A percentile compares a stretch with the other conserved stretches of the same genome.
phyloP scores from a whole-genome alignment of 257 asterid genomes.

The Vinca minor region DNA sequence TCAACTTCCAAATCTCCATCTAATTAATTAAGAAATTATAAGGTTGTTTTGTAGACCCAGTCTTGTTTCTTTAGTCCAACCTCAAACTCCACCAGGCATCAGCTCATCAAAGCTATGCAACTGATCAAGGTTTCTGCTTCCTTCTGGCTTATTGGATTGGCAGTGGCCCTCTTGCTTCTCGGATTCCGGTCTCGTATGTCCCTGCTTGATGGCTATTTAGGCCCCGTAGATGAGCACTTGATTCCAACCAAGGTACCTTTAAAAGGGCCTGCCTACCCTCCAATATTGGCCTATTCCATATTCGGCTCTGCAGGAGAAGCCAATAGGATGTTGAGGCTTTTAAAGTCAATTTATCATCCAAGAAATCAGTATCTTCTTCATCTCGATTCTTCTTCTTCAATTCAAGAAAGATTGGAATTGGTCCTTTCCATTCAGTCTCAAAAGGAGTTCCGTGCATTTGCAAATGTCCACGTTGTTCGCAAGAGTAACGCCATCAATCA shows the following conservation, averaged over 20 bases:
- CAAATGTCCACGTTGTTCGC: constrained; percentile 45
- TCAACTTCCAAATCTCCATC: too few species aligned
- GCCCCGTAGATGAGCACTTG: constrained; percentile 8
- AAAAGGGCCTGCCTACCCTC: constrained; percentile 34
- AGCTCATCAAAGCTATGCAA: too few species aligned
- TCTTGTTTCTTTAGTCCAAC: too few species aligned
- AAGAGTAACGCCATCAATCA: constrained; percentile 32
- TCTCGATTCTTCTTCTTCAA: constrained; percentile 30
- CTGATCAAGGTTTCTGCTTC: too few species aligned
- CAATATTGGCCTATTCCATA: constrained; percentile 48
- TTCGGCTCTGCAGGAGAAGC: constrained; percentile 39
- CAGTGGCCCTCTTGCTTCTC: too few species aligned
- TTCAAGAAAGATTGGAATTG: constrained; percentile 26
- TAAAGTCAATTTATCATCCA: constrained; percentile 44
- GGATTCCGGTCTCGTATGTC: too few species aligned
- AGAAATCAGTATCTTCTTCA: constrained; percentile 52
- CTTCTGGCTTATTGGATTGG: too few species aligned
- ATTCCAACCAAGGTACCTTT: constrained; percentile 18
- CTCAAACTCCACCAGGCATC: too few species aligned
- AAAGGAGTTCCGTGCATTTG: constrained; percentile 32
- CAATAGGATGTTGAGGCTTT: constrained; percentile 38
- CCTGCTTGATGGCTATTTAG: too few species aligned
- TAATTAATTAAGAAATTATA: too few species aligned
- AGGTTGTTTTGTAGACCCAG: too few species aligned
- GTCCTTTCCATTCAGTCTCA: constrained; percentile 18